Conservation (phyloP, 2,329 filamentous ascomycete species). For the Xylaria multiplex region DNA sequence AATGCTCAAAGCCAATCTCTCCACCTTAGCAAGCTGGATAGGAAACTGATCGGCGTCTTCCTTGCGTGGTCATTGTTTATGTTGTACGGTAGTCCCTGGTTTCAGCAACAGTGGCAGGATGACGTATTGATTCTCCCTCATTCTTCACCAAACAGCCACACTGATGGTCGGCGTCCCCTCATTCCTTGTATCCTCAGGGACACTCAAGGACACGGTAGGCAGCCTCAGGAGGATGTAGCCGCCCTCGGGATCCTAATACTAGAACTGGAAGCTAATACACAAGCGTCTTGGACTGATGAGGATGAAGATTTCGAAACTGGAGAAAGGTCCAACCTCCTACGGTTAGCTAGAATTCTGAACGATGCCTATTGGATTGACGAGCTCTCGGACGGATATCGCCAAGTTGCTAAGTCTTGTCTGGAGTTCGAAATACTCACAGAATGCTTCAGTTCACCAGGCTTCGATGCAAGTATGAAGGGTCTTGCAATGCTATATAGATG, state of each 20-base stretch:
- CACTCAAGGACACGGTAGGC: neutral
- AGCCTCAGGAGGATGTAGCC: neutral
- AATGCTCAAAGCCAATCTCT: neutral
- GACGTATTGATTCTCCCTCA: conserved; percentile 1
- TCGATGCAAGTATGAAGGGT: neutral
- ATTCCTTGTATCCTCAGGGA: neutral
- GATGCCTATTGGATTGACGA: neutral
- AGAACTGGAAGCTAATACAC: conserved; percentile 2
- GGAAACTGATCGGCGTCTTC: conserved; percentile 1
- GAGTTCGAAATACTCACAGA: neutral
- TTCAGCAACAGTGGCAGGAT: neutral
- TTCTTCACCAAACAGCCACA: neutral
- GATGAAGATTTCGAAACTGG: conserved; percentile 5
- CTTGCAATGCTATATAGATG: conserved; percentile 2
- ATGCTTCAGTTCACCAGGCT: neutral
- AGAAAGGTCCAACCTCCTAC: neutral
- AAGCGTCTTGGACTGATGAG: neutral
- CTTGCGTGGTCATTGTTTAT: conserved; percentile 4
- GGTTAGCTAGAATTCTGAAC: neutral
- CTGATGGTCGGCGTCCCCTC: neutral
- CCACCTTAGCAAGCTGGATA: neutral
- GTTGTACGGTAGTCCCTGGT: neutral
- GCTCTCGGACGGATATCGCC: conserved; percentile 4
- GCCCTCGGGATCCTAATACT: neutral
- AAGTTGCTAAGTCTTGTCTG: conserved; percentile 6